Base-by-base conservation (phyloP, 768 basidiomycete genomes). In the Leucosporidium scottii region DNA sequence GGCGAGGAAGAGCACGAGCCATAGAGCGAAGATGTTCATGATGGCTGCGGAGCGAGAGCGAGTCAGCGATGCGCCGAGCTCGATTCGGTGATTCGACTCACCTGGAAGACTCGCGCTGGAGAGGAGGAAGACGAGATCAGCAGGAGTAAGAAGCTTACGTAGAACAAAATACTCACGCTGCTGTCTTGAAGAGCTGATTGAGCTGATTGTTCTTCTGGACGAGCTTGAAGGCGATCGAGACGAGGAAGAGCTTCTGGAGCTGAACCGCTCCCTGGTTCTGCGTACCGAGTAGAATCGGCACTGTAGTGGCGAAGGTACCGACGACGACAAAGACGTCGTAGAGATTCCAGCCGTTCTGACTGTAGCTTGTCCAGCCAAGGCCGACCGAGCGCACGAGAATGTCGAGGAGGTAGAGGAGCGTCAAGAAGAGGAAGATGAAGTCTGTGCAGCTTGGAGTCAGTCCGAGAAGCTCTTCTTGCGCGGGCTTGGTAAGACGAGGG, bases 141-240 rank as follows among this genome's bases (percentile, higher is more conserved):
- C 65, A 27, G 27, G 48, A 47, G 51, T 58, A 64, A 21, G 18
- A 28, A 36, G 20, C 61, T 27, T 34, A 50, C 17, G 30, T 15
- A 18, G 6, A 34, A 25, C 8, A 15, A 13, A 2, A 3, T 13
- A 82, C 92, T 60, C 81, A 94, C 91, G 90, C 84, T 8, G 90
- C 89, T 23, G 92, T 96, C 81, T 97, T 97, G 84, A 97, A 97
- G 23, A 98, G 82, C 80, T 93, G 91, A 75, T 97, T 97, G 69
- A 98, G 81, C 69, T 85, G 86, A 75, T 90, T 86, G 67, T 87
- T 87, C 51, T 89, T 83, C 75, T 97, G 91, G 0, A 96, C 90
- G 17, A 98, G 84, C 78, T 98, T 98, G 83, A 97, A 88, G 0
- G 91, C 87, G 66, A 97, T 91, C 74, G 87, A 85, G 57, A 69